Conservation (phyloP, 257 asterid genomes). For the Rauvolfia tetraphylla region DNA sequence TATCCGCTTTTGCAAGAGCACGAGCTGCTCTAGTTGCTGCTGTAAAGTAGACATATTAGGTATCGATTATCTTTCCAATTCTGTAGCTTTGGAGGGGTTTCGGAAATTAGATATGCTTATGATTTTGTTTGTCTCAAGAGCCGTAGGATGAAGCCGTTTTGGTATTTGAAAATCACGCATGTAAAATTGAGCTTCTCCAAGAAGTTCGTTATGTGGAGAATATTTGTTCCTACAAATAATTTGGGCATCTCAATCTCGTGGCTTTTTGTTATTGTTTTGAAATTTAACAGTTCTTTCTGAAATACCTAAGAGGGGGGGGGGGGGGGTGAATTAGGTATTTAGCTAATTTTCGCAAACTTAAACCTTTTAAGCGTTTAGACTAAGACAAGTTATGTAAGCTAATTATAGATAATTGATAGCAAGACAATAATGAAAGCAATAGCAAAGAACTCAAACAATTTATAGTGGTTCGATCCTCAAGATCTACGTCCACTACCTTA, state of each 20-base stretch:
- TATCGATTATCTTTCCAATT: not conserved
- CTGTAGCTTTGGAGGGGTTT: not conserved
- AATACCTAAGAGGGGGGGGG: too few species aligned
- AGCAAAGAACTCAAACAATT: too few species aligned
- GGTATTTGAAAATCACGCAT: not conserved
- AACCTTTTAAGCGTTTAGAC: too few species aligned
- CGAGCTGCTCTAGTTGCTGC: conserved; percentile 77
- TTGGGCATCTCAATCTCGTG: not conserved
- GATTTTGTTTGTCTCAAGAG: not conserved
- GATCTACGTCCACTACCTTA: too few species aligned
- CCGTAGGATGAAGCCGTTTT: not conserved
- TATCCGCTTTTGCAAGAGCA: conserved; percentile 78
- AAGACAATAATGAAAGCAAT: too few species aligned
- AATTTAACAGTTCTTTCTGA: too few species aligned
- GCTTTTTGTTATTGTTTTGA: too few species aligned
- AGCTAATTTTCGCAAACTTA: too few species aligned
- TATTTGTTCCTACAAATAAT: not conserved
- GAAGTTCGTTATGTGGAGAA: not conserved
- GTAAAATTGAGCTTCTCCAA: not conserved
- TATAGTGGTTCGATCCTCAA: too few species aligned
- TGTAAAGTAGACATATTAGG: conserved; percentile 38
- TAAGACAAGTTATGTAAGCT: too few species aligned
- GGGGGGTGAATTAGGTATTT: too few species aligned
- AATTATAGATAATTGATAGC: too few species aligned
- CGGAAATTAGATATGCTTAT: not conserved